Evolutionary conservation across 257 asterid species (phyloP), one percentile per base, ranked within the genome.

Genomic region (Plantago elongata): DNA sequence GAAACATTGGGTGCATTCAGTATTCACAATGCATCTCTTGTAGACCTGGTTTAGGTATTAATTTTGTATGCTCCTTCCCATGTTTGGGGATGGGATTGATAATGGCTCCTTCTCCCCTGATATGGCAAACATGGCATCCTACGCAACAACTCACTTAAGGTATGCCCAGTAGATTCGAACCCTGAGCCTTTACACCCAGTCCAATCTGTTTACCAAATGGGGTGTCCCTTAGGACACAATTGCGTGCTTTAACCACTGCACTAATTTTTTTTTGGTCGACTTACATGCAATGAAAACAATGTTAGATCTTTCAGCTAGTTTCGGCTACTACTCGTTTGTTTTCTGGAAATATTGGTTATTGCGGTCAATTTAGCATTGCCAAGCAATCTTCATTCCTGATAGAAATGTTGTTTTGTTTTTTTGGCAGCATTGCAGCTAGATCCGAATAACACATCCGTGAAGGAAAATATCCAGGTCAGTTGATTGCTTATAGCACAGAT

Each of bases 381-480:
- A 63, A 59, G 60, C 22, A 49, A 60, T 27, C 63, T 29, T 30
- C 40, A 3, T 61, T 60, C 64, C 47, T 68, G 59, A 69, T 65
- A 27, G 29, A 61, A 58, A 46, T 8, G 4, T 18, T 69, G 37
- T 69, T 38, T 12, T 72, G 48, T 43, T 66, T 68, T 68, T 61
- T 57, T 60, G 70, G 81, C 90, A 88, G 96, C 96, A 40, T 71
- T 88, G 84, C 84, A 68, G 81, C 83, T 88, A 76, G 91, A 88
- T 81, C 88, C 96, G 61, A 79, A 74, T 66, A 88, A 79, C 77
- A 82, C 69, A 30, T 69, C 87, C 1, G 80, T 85, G 65, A 85
- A 70, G 74, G 92, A 88, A 72, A 88, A 85, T 78, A 85, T 88
- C 47, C 86, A 74, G 91, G 96, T 88, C 69, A 61, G 96, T 81